phyloP scores from a whole-genome alignment of 129 eudicot species.

The Oenanthe sinensis region DNA sequence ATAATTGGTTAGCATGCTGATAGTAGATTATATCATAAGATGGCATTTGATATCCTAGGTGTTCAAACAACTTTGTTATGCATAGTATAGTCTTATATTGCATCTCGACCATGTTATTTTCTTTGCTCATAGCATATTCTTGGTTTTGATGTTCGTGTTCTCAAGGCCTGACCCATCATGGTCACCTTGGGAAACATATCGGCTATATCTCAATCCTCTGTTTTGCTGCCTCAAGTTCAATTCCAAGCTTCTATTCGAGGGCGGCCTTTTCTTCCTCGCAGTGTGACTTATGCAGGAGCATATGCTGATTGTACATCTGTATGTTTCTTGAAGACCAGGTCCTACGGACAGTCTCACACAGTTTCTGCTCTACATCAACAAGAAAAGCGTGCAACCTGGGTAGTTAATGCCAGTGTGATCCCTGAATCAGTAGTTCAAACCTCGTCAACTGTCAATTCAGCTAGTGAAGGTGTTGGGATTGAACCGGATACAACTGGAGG shows the following conservation, averaged over 20 bases:
- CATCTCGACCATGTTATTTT: neutral
- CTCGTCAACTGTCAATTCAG: slow-evolving; percentile 31
- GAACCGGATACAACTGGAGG: slow-evolving; percentile 41
- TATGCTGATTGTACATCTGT: slow-evolving; percentile 14
- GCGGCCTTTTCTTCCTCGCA: slow-evolving; percentile 15
- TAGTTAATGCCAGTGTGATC: slow-evolving; percentile 30
- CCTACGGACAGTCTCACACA: slow-evolving; percentile 12
- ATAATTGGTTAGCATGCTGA: neutral
- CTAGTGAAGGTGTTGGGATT: slow-evolving; percentile 34
- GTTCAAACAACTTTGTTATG: neutral
- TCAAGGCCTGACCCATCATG: slow-evolving; percentile 43
- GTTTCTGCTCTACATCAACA: slow-evolving; percentile 15
- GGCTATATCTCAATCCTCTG: slow-evolving; percentile 48
- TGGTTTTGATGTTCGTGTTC: slow-evolving; percentile 8
- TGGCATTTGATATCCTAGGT: neutral
- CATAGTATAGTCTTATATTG: neutral
- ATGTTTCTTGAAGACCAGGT: slow-evolving; percentile 23
- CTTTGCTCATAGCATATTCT: slow-evolving; percentile 1
- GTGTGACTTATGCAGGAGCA: slow-evolving; percentile 17
- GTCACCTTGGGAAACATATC: slow-evolving; percentile 52
- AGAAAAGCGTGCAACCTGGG: slow-evolving; percentile 21
- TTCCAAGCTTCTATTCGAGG: slow-evolving; percentile 26
- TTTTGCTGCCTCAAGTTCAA: slow-evolving; percentile 36
- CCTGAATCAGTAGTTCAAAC: slow-evolving; percentile 58
- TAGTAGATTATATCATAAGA: neutral